phyloP scores from a whole-genome alignment of 2,329 filamentous ascomycete species.

The Ascochyta fabae region DNA sequence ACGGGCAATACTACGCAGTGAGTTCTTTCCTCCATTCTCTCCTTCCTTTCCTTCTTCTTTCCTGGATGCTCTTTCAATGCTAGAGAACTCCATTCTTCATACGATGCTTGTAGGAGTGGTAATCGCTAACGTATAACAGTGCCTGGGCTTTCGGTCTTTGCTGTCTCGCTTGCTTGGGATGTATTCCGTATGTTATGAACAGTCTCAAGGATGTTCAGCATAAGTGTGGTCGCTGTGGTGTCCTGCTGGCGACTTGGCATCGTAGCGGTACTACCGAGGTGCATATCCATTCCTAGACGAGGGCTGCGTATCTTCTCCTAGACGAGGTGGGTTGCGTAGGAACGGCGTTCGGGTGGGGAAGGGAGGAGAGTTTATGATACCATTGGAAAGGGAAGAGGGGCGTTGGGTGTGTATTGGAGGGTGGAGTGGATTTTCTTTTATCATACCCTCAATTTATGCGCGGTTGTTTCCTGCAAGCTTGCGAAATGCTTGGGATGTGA shows the following conservation, averaged over 20 bases:
- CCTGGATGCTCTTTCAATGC: too few species aligned
- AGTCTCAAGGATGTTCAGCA: slow-evolving; percentile 58
- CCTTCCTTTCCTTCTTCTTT: not conserved
- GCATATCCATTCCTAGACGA: slow-evolving; percentile 45
- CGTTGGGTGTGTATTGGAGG: too few species aligned
- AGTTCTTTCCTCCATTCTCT: slow-evolving; percentile 14
- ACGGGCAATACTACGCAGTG: slow-evolving; percentile 53
- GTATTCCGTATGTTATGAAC: slow-evolving; percentile 57
- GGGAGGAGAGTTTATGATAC: too few species aligned
- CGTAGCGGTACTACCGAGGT: slow-evolving; percentile 56
- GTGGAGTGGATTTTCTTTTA: too few species aligned
- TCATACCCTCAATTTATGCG: too few species aligned
- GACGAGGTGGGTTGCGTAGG: not conserved
- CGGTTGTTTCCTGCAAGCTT: too few species aligned
- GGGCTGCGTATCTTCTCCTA: slow-evolving; percentile 48
- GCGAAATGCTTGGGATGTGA: too few species aligned
- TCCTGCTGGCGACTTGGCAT: slow-evolving; percentile 57
- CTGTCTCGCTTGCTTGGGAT: slow-evolving; percentile 53
- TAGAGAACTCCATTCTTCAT: too few species aligned
- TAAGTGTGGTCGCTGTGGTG: slow-evolving; percentile 56
- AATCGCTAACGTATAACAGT: slow-evolving; percentile 39
- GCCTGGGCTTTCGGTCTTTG: slow-evolving; percentile 56
- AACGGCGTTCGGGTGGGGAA: too few species aligned
- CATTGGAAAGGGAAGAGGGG: too few species aligned
- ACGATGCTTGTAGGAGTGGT: too few species aligned